phyloP scores from a whole-genome alignment of 495 filamentous ascomycete genomes.

The Cenococcum geophilum region DNA sequence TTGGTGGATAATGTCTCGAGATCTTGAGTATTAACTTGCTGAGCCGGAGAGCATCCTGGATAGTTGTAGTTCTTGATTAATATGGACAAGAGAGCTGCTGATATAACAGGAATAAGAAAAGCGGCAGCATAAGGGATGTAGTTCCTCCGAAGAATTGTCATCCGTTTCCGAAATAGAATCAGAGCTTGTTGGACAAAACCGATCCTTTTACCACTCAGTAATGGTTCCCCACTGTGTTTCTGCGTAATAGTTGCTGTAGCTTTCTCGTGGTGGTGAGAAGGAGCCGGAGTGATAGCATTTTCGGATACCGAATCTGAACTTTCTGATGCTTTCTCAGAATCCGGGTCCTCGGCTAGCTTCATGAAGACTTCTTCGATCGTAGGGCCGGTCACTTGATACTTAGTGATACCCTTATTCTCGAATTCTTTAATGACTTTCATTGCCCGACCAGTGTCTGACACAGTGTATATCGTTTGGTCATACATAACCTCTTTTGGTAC shows the following conservation, averaged over 20 bases:
- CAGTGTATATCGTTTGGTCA: slow-evolving; percentile 64
- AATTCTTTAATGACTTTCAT: slow-evolving; percentile 60
- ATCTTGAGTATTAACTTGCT: slow-evolving; percentile 34
- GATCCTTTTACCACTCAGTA: slow-evolving; percentile 50
- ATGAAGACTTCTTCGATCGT: slow-evolving; percentile 87
- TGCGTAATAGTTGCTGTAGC: not conserved
- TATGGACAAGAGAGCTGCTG: slow-evolving; percentile 62
- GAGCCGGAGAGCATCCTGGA: slow-evolving; percentile 51
- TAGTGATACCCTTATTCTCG: slow-evolving; percentile 54
- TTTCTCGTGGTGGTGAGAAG: slow-evolving; percentile 11
- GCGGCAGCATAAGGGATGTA: slow-evolving; percentile 65
- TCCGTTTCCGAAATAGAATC: slow-evolving; percentile 73
- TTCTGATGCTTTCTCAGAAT: not conserved
- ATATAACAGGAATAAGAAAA: slow-evolving; percentile 66
- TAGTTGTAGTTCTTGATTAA: slow-evolving; percentile 54
- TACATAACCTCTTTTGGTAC: slow-evolving; percentile 53
- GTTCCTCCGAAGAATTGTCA: slow-evolving; percentile 66
- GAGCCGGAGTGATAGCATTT: not conserved
- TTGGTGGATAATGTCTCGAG: slow-evolving; percentile 27
- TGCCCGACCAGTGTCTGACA: slow-evolving; percentile 53
- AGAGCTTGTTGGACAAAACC: slow-evolving; percentile 56
- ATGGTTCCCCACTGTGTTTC: not conserved
- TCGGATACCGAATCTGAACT: not conserved
- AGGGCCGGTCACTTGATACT: slow-evolving; percentile 74
- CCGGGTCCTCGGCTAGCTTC: slow-evolving; percentile 63